These are phyloP conservation scores for Phytophthora nicotianae DNA, from an alignment of 352 stramenopile species.

Conservation along the genomic window DNA sequence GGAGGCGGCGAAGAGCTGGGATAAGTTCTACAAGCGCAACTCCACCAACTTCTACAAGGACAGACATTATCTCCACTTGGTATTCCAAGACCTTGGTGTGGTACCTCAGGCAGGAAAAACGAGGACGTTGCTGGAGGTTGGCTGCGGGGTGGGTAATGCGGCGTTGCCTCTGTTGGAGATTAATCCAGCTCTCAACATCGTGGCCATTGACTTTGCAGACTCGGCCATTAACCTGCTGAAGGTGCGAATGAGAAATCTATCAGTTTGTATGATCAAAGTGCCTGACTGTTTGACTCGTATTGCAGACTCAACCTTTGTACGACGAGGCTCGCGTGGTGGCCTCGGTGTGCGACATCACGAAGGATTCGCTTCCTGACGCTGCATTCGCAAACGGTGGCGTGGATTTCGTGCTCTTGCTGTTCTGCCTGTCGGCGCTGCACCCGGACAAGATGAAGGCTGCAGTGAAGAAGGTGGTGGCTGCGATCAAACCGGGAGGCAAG, in stretches of 20 bases:
- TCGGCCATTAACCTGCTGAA: conserved; percentile 92
- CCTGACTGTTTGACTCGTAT: neutral
- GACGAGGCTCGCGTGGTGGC: conserved; percentile 66
- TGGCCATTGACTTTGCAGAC: conserved; percentile 94
- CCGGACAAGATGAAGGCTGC: conserved; percentile 87
- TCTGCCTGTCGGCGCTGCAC: conserved; percentile 92
- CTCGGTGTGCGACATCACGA: conserved; percentile 88
- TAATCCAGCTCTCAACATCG: conserved; percentile 83
- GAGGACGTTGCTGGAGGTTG: conserved; percentile 92
- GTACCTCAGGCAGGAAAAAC: conserved; percentile 49
- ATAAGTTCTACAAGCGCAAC: conserved; percentile 95
- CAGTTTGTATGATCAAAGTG: neutral
- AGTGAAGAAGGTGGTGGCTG: conserved; percentile 87
- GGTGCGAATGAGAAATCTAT: conserved; percentile 33
- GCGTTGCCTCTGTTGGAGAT: conserved; percentile 94
- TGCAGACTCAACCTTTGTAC: conserved; percentile 83
- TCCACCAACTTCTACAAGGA: conserved; percentile 96
- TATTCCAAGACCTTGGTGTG: conserved; percentile 88
- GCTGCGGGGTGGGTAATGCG: conserved; percentile 95
- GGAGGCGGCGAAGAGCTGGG: conserved; percentile 90
- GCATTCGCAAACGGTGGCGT: conserved; percentile 70
- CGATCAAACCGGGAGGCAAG: conserved; percentile 77
- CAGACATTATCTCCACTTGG: conserved; percentile 93
- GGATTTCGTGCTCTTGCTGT: conserved; percentile 85
- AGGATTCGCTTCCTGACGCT: conserved; percentile 61